phyloP scores from a whole-genome alignment of 768 basidiomycete species.

The Rickenella mellea region DNA sequence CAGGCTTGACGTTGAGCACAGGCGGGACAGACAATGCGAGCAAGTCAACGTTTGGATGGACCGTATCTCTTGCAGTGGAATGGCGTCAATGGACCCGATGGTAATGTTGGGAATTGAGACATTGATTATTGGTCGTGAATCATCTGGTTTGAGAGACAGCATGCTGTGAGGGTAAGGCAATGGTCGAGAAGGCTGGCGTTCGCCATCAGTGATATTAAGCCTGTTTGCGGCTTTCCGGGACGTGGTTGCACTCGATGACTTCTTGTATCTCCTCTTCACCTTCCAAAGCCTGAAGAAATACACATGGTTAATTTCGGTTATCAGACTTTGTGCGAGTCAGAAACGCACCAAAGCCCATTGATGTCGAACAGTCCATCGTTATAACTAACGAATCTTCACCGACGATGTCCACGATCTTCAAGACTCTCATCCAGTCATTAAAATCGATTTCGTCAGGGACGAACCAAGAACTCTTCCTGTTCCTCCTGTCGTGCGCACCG shows the following conservation, averaged over 20 bases:
- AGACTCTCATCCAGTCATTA: constrained; percentile 39
- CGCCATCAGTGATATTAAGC: constrained; percentile 45
- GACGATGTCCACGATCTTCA: constrained; percentile 80
- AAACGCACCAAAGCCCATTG: constrained; percentile 74
- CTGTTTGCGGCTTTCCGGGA: constrained; percentile 61
- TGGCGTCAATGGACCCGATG: background rate
- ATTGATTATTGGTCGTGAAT: constrained; percentile 13
- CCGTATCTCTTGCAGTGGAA: constrained; percentile 33
- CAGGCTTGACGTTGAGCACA: constrained; percentile 29
- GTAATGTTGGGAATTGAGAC: too few species aligned
- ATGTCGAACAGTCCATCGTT: constrained; percentile 89
- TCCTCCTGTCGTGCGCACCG: constrained; percentile 90
- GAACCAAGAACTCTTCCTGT: constrained; percentile 87
- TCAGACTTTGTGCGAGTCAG: too few species aligned
- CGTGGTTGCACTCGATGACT: constrained; percentile 19
- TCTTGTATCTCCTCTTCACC: constrained; percentile 34
- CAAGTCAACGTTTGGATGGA: background rate
- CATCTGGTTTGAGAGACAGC: constrained; percentile 34
- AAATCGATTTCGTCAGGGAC: constrained; percentile 21
- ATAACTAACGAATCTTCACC: constrained; percentile 79
- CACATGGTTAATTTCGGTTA: too few species aligned
- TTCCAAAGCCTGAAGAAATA: constrained; percentile 49
- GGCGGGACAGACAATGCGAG: constrained; percentile 20
- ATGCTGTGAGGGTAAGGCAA: constrained; percentile 64
- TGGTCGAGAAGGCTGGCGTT: constrained; percentile 55